Evolutionary conservation across 257 asterid species (phyloP).

Genomic region (Solanum virginianum): DNA sequence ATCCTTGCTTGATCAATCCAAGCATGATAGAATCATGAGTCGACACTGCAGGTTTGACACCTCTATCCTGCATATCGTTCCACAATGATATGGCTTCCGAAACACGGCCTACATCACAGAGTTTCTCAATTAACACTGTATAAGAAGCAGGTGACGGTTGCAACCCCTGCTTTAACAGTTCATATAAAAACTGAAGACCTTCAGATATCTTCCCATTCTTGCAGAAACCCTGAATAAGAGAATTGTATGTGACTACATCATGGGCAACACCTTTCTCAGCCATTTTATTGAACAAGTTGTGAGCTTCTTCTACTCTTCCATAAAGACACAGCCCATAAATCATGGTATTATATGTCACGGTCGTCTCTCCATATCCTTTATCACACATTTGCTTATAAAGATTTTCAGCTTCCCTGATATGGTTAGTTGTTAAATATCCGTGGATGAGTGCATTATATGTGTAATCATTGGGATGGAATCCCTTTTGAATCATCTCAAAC

Average conservation of each 20-base stretch:
- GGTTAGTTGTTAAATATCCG: slow-evolving; percentile 41
- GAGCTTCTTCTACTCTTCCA: slow-evolving; percentile 41
- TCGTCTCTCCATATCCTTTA: slow-evolving; percentile 34
- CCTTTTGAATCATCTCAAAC: slow-evolving; percentile 58
- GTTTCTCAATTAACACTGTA: slow-evolving; percentile 22
- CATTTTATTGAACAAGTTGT: slow-evolving; percentile 40
- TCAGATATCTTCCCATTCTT: slow-evolving; percentile 23
- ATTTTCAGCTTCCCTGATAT: slow-evolving; percentile 44
- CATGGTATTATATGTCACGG: slow-evolving; percentile 42
- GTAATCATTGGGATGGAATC: slow-evolving; percentile 37
- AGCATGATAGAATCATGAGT: slow-evolving; percentile 28
- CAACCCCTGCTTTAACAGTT: slow-evolving; percentile 36
- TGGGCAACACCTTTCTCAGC: slow-evolving; percentile 20
- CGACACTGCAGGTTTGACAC: slow-evolving; percentile 19
- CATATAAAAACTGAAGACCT: slow-evolving; percentile 20
- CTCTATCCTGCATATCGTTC: slow-evolving; percentile 41
- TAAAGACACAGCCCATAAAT: slow-evolving; percentile 44
- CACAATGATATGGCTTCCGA: slow-evolving; percentile 42
- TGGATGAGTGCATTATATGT: slow-evolving; percentile 40
- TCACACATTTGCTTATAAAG: slow-evolving; percentile 47
- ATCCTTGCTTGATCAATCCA: slow-evolving; percentile 38
- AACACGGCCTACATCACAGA: slow-evolving; percentile 36
- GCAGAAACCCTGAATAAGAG: slow-evolving; percentile 44
- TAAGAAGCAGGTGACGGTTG: slow-evolving; percentile 33
- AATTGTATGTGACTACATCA: slow-evolving; percentile 35